These are phyloP conservation scores for Przewalskia tangutica DNA, from an alignment of 257 asterid species.

Conservation along the genomic window DNA sequence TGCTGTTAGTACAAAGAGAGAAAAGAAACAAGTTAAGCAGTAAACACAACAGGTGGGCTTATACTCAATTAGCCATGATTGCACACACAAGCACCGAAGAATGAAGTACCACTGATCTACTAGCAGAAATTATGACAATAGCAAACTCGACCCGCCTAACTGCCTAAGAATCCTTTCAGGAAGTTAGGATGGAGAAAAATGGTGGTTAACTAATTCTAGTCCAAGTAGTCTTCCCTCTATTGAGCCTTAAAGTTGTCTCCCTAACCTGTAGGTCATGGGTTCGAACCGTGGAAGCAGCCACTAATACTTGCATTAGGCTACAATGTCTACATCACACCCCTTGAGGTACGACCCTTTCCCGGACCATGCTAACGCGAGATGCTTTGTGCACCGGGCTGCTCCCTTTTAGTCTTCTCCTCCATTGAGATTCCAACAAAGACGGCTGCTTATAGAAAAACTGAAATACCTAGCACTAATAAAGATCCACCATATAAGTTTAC, in stretches of 20 bases:
- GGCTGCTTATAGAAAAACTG: background rate
- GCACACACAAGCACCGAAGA: background rate
- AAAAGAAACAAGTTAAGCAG: background rate
- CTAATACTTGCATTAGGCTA: too few species aligned
- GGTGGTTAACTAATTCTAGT: background rate
- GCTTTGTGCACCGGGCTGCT: too few species aligned
- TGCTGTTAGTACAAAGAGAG: slow-evolving; percentile 20
- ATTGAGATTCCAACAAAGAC: background rate
- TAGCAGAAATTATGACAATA: background rate
- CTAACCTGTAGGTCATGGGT: too few species aligned
- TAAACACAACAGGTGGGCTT: background rate
- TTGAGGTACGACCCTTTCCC: too few species aligned
- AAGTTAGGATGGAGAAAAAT: background rate
- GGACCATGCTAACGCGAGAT: too few species aligned
- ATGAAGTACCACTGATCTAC: background rate
- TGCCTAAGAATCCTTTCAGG: background rate
- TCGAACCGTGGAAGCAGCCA: too few species aligned
- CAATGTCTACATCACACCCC: too few species aligned
- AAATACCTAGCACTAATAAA: background rate
- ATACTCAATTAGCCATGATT: background rate
- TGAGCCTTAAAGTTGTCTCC: too few species aligned
- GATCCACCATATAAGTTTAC: background rate
- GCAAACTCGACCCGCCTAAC: background rate
- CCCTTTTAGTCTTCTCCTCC: background rate
- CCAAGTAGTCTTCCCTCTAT: background rate